A percentile compares a stretch with the other conserved stretches of the same genome.
Conservation (phyloP, 2,329 filamentous ascomycete genomes). For the Hypoxylon sp. region DNA sequence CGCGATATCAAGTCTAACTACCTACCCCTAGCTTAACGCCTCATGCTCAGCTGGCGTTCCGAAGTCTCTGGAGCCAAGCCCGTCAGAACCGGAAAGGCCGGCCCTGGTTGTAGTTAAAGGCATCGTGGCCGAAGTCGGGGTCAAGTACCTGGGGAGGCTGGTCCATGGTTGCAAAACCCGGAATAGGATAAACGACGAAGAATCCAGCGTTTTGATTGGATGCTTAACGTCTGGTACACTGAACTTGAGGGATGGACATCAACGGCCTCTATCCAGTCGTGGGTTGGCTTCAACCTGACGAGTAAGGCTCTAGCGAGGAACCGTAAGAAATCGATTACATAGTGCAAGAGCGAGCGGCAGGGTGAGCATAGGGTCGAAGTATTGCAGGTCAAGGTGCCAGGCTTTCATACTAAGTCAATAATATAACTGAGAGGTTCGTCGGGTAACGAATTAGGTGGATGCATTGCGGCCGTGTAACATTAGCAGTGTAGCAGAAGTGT, state of each 20-base stretch:
- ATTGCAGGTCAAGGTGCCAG: conserved; percentile 11
- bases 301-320: neutral
- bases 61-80: neutral
- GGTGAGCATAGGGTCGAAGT: conserved; percentile 16
- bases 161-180: conserved; percentile 4
- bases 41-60: no score
- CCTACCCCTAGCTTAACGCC: neutral
- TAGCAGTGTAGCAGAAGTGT: no score
- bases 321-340: conserved; percentile 21
- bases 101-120: neutral
- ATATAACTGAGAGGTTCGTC: neutral
- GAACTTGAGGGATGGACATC: neutral
- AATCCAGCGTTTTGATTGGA: conserved; percentile 6
- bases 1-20: neutral
- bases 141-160: conserved; percentile 5
- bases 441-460: neutral
- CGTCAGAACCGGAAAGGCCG: conserved; percentile 2
- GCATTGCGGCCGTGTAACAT: neutral
- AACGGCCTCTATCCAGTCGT: neutral
- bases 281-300: neutral
- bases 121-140: neutral
- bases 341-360: neutral
- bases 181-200: neutral
- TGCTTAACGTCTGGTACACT: no score
- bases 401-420: neutral